Conservation (phyloP, 1,139 yeast species). For the Candida sanyaensis region DNA sequence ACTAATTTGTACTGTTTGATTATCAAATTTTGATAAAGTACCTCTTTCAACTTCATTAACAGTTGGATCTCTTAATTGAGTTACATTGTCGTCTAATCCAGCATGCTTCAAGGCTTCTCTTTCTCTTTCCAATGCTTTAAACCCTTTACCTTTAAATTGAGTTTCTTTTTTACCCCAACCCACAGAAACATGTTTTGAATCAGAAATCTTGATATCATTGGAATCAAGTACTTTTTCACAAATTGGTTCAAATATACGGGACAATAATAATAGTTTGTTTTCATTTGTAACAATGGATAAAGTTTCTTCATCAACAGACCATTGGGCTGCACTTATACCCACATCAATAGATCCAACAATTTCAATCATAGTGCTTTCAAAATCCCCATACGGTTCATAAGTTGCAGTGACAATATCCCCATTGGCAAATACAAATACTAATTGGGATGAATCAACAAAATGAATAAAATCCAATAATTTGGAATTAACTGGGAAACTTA, state of each 20-base stretch:
- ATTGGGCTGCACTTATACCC: slow-evolving; percentile 70
- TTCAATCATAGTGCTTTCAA: slow-evolving; percentile 58
- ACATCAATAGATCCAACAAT: slow-evolving; percentile 86
- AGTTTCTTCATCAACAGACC: slow-evolving; percentile 95
- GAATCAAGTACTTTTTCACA: slow-evolving; percentile 60
- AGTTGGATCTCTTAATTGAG: slow-evolving; percentile 83
- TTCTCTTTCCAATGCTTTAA: slow-evolving; percentile 75
- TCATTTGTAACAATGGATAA: slow-evolving; percentile 69
- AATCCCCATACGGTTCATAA: slow-evolving; percentile 54
- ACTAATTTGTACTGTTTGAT: slow-evolving; percentile 50
- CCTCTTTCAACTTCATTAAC: slow-evolving; percentile 77
- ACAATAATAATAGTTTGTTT: slow-evolving; percentile 62
- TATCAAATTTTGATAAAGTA: slow-evolving; percentile 54
- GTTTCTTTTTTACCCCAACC: slow-evolving; percentile 99
- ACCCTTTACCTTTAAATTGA: slow-evolving; percentile 94
- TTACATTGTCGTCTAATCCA: slow-evolving; percentile 58
- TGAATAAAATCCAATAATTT: slow-evolving; percentile 54
- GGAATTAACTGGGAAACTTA: slow-evolving; percentile 50
- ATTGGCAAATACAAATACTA: slow-evolving; percentile 60
- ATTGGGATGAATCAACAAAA: slow-evolving; percentile 63
- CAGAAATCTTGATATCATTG: slow-evolving; percentile 59
- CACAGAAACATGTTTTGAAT: slow-evolving; percentile 86
- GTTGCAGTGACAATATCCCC: slow-evolving; percentile 73
- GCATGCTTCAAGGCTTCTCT: slow-evolving; percentile 61
- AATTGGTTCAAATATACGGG: slow-evolving; percentile 80